Percentiles rank a stretch among this genome's conserved stretches.
phyloP scores from a whole-genome alignment of 2,329 filamentous ascomycete genomes.

The Leptographium lundbergii region DNA sequence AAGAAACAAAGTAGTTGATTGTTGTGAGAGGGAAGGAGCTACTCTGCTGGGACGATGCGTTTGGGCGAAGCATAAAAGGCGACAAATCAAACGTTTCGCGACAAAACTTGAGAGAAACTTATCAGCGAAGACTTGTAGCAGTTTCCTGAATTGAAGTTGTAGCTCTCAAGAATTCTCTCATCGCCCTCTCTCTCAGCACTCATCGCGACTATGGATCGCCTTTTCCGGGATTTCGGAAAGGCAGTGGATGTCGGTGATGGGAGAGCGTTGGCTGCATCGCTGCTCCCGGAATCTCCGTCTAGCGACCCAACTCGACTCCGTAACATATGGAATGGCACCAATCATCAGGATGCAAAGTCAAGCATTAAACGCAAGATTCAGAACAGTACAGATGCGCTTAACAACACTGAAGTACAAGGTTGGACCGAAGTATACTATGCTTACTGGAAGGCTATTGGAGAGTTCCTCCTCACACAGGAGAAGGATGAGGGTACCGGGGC shows the following conservation, averaged over 20 bases:
- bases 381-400: slow-evolving; percentile 43
- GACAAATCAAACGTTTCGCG: not conserved
- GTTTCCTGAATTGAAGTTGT: not conserved
- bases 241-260: slow-evolving; percentile 56
- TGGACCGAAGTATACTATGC: slow-evolving; percentile 77
- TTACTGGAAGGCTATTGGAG: slow-evolving; percentile 73
- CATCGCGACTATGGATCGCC: slow-evolving; percentile 48
- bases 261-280: slow-evolving; percentile 58
- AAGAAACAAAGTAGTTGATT: not conserved
- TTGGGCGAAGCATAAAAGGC: not conserved
- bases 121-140: not conserved
- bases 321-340: slow-evolving; percentile 59
- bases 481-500: slow-evolving; percentile 18
- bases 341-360: slow-evolving; percentile 48
- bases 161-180: not conserved
- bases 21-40: not conserved
- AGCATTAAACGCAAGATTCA: slow-evolving; percentile 63
- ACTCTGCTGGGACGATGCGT: not conserved
- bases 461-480: slow-evolving; percentile 56
- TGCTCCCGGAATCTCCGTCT: slow-evolving; percentile 56
- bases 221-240: slow-evolving; percentile 61
- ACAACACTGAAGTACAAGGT: slow-evolving; percentile 57
- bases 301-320: slow-evolving; percentile 53
- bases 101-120: not conserved
- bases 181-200: not conserved